phyloP scores from a whole-genome alignment of 768 basidiomycete genomes.

The Cystobasidiopsis lactophilus region DNA sequence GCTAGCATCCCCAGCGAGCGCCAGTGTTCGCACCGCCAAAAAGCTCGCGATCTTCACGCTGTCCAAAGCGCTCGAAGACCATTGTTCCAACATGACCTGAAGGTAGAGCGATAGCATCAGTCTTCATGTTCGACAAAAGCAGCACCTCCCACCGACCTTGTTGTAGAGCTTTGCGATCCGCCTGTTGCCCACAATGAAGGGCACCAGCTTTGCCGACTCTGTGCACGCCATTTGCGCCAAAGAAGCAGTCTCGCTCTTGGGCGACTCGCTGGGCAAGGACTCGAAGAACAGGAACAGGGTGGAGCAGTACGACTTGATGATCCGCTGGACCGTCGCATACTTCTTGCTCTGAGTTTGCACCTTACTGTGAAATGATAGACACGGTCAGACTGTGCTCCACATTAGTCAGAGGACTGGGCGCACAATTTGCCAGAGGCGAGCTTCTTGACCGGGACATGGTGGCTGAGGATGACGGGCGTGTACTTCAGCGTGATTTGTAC shows the following conservation, averaged over 20 bases:
- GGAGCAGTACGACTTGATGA: constrained; percentile 72
- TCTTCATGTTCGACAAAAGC: background rate
- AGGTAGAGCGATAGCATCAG: background rate
- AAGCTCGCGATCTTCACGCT: constrained; percentile 64
- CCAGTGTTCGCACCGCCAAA: constrained; percentile 58
- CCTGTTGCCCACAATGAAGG: constrained; percentile 62
- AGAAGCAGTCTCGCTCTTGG: constrained; percentile 10
- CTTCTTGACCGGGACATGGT: constrained; percentile 73
- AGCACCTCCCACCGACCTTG: constrained; percentile 35
- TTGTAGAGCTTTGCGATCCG: constrained; percentile 69
- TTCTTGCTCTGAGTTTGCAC: constrained; percentile 57
- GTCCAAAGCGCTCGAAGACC: constrained; percentile 55
- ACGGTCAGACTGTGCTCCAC: too few species aligned
- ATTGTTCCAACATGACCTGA: constrained; percentile 60
- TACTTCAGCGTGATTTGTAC: constrained; percentile 66
- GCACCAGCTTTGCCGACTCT: constrained; percentile 72
- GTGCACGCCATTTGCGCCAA: constrained; percentile 43
- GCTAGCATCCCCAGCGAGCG: constrained; percentile 50
- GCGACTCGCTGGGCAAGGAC: constrained; percentile 36
- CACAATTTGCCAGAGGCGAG: constrained; percentile 67
- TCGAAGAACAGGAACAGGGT: constrained; percentile 59
- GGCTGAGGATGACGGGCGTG: constrained; percentile 65
- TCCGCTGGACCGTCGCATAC: constrained; percentile 61
- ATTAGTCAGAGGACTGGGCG: too few species aligned
- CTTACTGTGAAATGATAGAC: constrained; percentile 46